Evolutionary conservation across 768 basidiomycete species (phyloP).

Genomic region (Suillus clintonianus): DNA sequence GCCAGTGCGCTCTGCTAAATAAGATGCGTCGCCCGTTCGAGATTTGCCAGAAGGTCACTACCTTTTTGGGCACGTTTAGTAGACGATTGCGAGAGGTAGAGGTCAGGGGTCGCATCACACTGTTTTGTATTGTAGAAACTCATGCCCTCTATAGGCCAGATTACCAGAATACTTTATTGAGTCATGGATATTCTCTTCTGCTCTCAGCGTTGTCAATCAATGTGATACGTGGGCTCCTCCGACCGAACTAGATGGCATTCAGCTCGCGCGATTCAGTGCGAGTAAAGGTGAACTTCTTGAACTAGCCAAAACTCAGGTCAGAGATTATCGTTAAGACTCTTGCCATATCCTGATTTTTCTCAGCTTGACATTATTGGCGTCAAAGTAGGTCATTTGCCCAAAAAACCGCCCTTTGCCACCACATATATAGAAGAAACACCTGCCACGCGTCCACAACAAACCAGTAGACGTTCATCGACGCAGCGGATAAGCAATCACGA

Average conservation of each 20-base stretch:
- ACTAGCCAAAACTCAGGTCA: slow-evolving; percentile 84
- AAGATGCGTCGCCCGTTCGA: slow-evolving; percentile 69
- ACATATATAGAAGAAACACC: slow-evolving; percentile 28
- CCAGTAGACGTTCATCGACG: slow-evolving; percentile 22
- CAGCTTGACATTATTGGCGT: slow-evolving; percentile 89
- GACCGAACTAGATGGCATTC: slow-evolving; percentile 45
- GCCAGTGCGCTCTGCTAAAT: slow-evolving; percentile 79
- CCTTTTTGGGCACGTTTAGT: slow-evolving; percentile 79
- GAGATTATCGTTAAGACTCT: slow-evolving; percentile 9
- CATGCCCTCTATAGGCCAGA: slow-evolving; percentile 38
- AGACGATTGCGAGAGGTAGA: slow-evolving; percentile 72
- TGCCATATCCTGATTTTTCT: slow-evolving; percentile 7
- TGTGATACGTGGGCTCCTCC: slow-evolving; percentile 71
- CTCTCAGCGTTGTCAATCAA: slow-evolving; percentile 78
- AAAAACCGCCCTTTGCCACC: slow-evolving; percentile 69
- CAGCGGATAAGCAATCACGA: slow-evolving; percentile 57
- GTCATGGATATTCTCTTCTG: slow-evolving; percentile 92
- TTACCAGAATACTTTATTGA: slow-evolving; percentile 79
- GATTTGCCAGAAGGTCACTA: slow-evolving; percentile 66
- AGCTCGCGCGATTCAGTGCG: slow-evolving; percentile 60
- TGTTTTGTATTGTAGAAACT: slow-evolving; percentile 15
- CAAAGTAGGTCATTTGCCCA: slow-evolving; percentile 68
- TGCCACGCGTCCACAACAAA: slow-evolving; percentile 14
- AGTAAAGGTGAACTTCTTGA: slow-evolving; percentile 89
- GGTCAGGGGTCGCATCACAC: slow-evolving; percentile 42